Evolutionary conservation across 23 red algal species (phyloP), one percentile per base, ranked within the genome.

Genomic region (Pyropia yezoensis): DNA sequence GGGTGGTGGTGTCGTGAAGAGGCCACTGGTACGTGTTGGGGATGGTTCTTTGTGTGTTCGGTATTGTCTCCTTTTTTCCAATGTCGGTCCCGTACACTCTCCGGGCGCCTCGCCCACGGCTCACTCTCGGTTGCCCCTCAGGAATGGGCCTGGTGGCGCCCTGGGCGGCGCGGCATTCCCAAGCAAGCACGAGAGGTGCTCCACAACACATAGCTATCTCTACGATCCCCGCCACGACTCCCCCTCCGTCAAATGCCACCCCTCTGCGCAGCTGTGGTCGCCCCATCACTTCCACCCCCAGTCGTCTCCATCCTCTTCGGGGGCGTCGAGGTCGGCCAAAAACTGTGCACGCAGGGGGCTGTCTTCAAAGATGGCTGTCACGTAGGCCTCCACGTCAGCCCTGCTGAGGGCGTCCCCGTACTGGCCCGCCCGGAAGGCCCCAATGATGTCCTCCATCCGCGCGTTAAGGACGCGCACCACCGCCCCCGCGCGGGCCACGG

Each of bases 371-470:
- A 87, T 87, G 27, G 58, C 61, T 32, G 49, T 47, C 16, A 87
- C 45, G 27, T 76, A 77, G 52, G 70, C 64, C 63, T 87, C 82
- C 39, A 87, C 72, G 28, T 87, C 70, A 17, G 20, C 26, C n/a
- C 72, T 39, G 61, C 52, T 76, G 15, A 87, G 67, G 9, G 70
- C 52, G 13, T 54, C 82, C 20, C 39, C 65, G 33, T 87, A 87
- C 70, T 87, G 75, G 49, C 82, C 82, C 23, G 61, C 18, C 21
- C 72, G 70, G 70, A 63, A 87, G 14, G 70, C 29, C 11, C 27
- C 49, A 0, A 65, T 52, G 25, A 87, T 87, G 50, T 87, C 82
- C 52, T 87, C 82, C 82, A 87, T 87, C 22, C 72, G 71, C 69
- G 82, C 71, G 33, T 60, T 87, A 26, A 87, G 63, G 33, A 87